Conservation (phyloP, 768 basidiomycete species). For the Rhizopogon vulgaris region DNA sequence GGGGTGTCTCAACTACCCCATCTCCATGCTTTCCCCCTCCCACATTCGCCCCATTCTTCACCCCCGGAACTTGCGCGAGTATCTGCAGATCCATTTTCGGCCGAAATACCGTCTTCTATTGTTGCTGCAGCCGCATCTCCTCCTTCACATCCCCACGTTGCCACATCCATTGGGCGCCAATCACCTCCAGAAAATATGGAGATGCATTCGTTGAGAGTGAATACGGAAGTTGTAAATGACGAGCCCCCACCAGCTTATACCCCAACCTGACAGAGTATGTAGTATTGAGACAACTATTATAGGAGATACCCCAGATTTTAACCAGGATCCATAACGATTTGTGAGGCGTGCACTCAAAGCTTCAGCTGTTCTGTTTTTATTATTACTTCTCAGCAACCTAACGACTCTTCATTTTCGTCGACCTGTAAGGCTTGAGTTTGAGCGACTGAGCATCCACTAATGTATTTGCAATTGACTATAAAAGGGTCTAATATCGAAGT, state of each 20-base stretch:
- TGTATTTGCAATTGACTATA: too few species aligned
- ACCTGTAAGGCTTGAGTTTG: not conserved
- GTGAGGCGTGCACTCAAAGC: too few species aligned
- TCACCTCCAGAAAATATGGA: not conserved
- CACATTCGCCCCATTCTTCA: not conserved
- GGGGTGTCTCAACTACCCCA: not conserved
- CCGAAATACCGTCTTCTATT: not conserved
- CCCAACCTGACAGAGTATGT: conserved; percentile 6
- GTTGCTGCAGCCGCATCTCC: not conserved
- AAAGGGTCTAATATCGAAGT: too few species aligned
- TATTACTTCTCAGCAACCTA: too few species aligned
- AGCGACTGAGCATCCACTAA: too few species aligned
- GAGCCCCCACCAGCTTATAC: conserved; percentile 26
- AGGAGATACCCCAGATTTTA: not conserved
- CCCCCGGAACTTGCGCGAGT: not conserved
- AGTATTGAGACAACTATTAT: not conserved
- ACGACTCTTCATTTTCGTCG: not conserved
- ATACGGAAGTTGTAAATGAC: conserved; percentile 9
- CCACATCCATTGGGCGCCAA: not conserved
- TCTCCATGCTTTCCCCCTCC: not conserved
- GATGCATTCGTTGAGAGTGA: conserved; percentile 5
- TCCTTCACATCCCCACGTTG: not conserved
- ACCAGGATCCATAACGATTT: not conserved
- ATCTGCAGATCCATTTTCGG: not conserved
- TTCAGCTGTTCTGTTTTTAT: too few species aligned